Evolutionary conservation across 2,329 filamentous ascomycete species (phyloP), one percentile per base, ranked within the genome.

Genomic region (Colletotrichum neosansevieriae): DNA sequence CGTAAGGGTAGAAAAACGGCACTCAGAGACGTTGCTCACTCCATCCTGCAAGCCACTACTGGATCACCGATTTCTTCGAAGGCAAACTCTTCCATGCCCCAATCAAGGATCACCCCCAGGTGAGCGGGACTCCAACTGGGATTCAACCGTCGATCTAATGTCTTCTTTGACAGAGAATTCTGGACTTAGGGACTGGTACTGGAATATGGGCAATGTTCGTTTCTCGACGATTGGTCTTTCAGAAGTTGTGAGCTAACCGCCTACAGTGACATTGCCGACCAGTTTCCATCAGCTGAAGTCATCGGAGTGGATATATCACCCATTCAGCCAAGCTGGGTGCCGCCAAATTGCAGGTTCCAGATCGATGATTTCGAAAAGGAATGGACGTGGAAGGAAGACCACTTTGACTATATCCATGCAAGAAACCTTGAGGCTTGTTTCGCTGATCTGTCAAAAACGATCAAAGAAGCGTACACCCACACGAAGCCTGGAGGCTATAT

Each of bases 351-450:
- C 2, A 72, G 75, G 7, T 80, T 81, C 45, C 73, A 78, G 11
- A 76, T 81, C 68, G 79, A 77, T 58, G 79, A 77, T 71, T 76
- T 63, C 67, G 75, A 67, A 45, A 73, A 65, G 45, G 74, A 76
- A 6, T 89, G 88, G 88, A 79, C 86, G 3, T 68, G 51, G 59
- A 51, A 44, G 1, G 1, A 9, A 6, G 21, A 58, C 59, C 77
- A 82, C 49, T 87, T 88, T 73, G 88, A 91, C 76, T 88, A 85
- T 71, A 84, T 91, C 61, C 89, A 91, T 74, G 85, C 85, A 9
- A 84, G 86, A 12, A 78, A 88, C 72, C 83, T 92, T 76, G 81
- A 82, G 2, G 89, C 89, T 17, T 83, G 84, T 51, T 85, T 91
- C 70, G 76, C 80, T 2, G 84, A 88, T 71, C 91, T 88, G 79